phyloP scores from a whole-genome alignment of 768 basidiomycete species.

The Trametes cingulata region DNA sequence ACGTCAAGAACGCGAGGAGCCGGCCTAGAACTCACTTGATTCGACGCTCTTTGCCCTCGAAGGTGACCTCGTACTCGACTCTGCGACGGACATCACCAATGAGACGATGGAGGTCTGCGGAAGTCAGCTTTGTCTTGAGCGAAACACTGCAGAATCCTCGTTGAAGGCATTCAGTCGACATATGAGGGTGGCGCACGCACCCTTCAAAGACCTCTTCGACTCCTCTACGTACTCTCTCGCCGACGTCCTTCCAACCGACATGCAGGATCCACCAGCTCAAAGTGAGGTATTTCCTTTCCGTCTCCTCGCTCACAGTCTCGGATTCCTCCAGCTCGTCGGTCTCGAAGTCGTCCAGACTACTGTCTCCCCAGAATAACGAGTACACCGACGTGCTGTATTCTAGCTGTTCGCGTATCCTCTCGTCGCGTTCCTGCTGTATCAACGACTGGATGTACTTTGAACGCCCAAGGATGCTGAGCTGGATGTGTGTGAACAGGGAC shows the following conservation, averaged over 20 bases:
- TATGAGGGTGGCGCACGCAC: conserved; percentile 44
- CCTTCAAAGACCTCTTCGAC: conserved; percentile 85
- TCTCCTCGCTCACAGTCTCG: conserved; percentile 55
- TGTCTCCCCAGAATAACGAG: conserved; percentile 36
- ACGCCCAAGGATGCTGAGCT: conserved; percentile 83
- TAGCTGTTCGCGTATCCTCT: conserved; percentile 48
- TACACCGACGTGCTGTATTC: conserved; percentile 42
- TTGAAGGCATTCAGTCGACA: background rate
- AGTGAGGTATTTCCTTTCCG: conserved; percentile 79
- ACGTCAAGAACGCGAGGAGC: background rate
- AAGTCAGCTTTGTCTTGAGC: conserved; percentile 72
- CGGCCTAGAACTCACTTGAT: conserved; percentile 46
- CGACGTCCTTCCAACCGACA: conserved; percentile 88
- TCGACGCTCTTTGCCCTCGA: conserved; percentile 56
- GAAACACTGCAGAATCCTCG: conserved; percentile 60
- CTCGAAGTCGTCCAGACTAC: conserved; percentile 24
- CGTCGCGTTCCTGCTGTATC: conserved; percentile 58
- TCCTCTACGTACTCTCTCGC: conserved; percentile 65
- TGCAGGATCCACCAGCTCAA: conserved; percentile 93
- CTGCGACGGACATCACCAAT: conserved; percentile 73
- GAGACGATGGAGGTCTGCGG: conserved; percentile 66
- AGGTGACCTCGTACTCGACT: conserved; percentile 72
- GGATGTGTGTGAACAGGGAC: conserved; percentile 81
- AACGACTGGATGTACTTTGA: conserved; percentile 76
- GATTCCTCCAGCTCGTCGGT: conserved; percentile 33